Base-by-base conservation (phyloP, 768 basidiomycete species). In the Chalciporus chontae region DNA sequence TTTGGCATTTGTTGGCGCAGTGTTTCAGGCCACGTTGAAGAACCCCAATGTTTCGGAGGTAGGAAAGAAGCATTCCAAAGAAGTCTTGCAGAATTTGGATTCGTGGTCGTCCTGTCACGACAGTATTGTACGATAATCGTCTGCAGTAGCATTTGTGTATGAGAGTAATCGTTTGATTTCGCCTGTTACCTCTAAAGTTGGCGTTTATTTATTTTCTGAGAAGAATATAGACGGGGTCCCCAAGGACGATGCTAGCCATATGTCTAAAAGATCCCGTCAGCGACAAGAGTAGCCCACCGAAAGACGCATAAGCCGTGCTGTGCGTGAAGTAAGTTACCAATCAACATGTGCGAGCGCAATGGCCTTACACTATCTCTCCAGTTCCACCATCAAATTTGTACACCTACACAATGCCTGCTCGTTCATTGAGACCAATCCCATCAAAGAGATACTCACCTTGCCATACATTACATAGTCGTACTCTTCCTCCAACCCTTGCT, bases 381-480 rank as follows among this genome's bases (percentile, higher is more conserved):
- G 80, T 81, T 52, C 84, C 87, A 14, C 88, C 85, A 65, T 99
- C 95, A 66, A 95, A 96, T 67, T 94, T 94, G 77, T 99, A 99
- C 42, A 97, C 90, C 92, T 95, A 18, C 21, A 26, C 21, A 45
- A 9, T 17, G 17, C 26, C 45, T 15, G 51, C 45, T 63, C 49
- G 36, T 50, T 63, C 29, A 54, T 43, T 11, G 6, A 43, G 13
- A 19, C 18, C 23, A 5, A 9, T 23, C 27, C 8, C 23, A 15
- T 41, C 18, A 17, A 48, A 10, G 23, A 41, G 38, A 40, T 27
- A 10, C 56, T 51, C 56, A 94, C 93, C 84, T 94, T 98, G 27
- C 95, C 95, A 67, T 91, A 94, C 94, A 97, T 97, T 57, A 99
- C 95, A 74, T 98, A 99, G 63, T 97, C 94, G 62, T 93, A 99